Evolutionary conservation across 257 asterid genomes (phyloP), one percentile per base, ranked within the genome.

Genomic region (Perilla frutescens): DNA sequence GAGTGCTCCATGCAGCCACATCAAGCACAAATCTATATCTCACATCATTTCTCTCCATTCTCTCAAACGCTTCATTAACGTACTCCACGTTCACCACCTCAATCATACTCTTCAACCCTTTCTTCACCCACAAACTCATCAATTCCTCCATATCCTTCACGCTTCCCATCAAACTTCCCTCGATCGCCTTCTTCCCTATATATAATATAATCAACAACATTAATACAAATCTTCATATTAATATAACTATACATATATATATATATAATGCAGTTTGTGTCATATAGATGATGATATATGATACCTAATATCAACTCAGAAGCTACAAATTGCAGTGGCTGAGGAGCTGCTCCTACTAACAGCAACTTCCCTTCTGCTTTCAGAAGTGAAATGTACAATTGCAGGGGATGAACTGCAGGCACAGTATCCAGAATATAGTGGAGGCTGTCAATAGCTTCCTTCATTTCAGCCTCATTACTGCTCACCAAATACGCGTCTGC

Each of bases 361-460:
- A 77, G 2, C 29, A 85, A 15, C 77, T 82, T 82, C 48, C 89
- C 89, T 66, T 78, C 76, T 2, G 75, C 36, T 32, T 78, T 85
- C 5, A 85, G 67, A 9, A 85, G 83, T 1, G 81, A 66, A 62
- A 82, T 72, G 66, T 82, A 82, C 1, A 70, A 50, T 2, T 76
- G 44, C 62, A 80, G 62, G 5, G 75, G 62, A 54, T 82, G 89
- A n/a, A 55, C 32, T 26, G 67, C 85, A 0, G 84, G 89, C 62
- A 85, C 79, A 0, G 87, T 85, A 68, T 85, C 89, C 3, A 85
- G 83, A 55, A 85, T 70, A 31, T 80, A 85, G 72, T 85, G 87
- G 6, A 82, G 76, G 70, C 76, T 75, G 68, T 75, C 76, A 1
- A 48, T 62, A 10, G 82, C 84, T 54, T 20, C 66, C 56, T 48